A percentile compares a stretch with the other conserved stretches of the same genome.
phyloP scores from a whole-genome alignment of 2,329 filamentous ascomycete species.

The Aspergillus luchuensis region DNA sequence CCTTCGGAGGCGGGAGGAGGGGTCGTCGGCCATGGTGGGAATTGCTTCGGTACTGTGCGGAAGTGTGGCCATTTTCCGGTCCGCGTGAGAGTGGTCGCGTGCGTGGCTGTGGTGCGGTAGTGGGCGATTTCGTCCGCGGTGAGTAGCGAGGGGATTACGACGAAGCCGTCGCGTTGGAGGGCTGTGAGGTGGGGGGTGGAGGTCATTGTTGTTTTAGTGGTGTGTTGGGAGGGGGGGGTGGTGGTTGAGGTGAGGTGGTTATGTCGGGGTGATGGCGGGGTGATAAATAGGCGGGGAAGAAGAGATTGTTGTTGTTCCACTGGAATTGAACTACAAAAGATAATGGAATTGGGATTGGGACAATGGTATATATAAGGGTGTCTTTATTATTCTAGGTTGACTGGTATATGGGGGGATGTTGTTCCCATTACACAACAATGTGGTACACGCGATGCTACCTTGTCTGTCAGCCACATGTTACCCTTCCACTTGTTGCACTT shows the following conservation, averaged over 20 bases:
- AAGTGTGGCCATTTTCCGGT: conserved; percentile 77
- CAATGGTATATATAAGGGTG: background rate
- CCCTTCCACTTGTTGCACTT: background rate
- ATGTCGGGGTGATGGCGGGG: background rate
- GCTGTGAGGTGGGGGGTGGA: conserved; percentile 49
- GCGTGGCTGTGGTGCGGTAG: conserved; percentile 62
- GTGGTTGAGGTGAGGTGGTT: background rate
- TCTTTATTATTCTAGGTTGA: background rate
- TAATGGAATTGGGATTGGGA: background rate
- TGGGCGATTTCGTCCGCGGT: conserved; percentile 55
- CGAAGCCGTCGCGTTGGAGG: conserved; percentile 73
- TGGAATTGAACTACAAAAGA: background rate
- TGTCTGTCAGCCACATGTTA: conserved; percentile 9
- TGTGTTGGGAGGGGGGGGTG: background rate
- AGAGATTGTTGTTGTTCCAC: background rate
- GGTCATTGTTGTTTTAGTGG: conserved; percentile 15
- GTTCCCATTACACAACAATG: conserved; percentile 15
- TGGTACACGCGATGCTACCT: conserved; percentile 15
- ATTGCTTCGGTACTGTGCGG: conserved; percentile 84
- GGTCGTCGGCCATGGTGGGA: conserved; percentile 76
- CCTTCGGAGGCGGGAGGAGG: conserved; percentile 49
- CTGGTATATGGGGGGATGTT: background rate
- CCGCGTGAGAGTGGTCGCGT: conserved; percentile 64
- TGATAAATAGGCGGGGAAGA: background rate
- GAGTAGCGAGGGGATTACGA: conserved; percentile 69